Base-by-base conservation (phyloP, 306 rosid species). In the Prinsepia uniflora region DNA sequence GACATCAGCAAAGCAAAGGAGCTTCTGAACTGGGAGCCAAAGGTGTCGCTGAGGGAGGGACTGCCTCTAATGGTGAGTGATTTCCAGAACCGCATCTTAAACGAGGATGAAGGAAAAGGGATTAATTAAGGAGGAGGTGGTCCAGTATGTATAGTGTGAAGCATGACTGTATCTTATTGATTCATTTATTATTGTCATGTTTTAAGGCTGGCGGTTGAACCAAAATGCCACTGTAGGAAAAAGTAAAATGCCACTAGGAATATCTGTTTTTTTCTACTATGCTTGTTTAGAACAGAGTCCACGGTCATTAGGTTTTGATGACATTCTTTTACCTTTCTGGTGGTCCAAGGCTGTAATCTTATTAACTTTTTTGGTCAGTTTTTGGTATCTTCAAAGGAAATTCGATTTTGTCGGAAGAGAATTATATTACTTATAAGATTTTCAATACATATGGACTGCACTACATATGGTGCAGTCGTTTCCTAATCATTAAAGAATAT, bases 1-100 rank as follows among this genome's bases (percentile, higher is more conserved):
- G 97, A 95, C 75, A 95, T 95, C 50, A 82, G 86, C 87, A 95
- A 87, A 86, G 99, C 99, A 36, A 95, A 89, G 85, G 90, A 89
- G 47, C 83, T 89, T 36, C 84, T 95, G 81, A 91, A 87, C 91
- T 95, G 99, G 99, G 88, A 86, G 80, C 99, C 97, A 15, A 87
- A 86, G 75, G 9, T 95, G 59, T 61, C 99, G 2, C 87, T 95
- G 48, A 89, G 88, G 81, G 90, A 95, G 79, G 99, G 99, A 53
- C 78, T 95, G 69, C 99, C 99, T 54, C 92, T 87, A 19, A 95
- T 95, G 99, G 99, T 95, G 72, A 84, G 74, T 72, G 97, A 95
- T 83, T 95, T 95, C 84, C 96, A 83, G 65, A 87, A 91, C 76
- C 97, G 97, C 68, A 95, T 95, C 83, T 81, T 95, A 83, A 95